These are phyloP conservation scores for Syzygium aqueum DNA, from an alignment of 345 rosid species.

Conservation along the genomic window DNA sequence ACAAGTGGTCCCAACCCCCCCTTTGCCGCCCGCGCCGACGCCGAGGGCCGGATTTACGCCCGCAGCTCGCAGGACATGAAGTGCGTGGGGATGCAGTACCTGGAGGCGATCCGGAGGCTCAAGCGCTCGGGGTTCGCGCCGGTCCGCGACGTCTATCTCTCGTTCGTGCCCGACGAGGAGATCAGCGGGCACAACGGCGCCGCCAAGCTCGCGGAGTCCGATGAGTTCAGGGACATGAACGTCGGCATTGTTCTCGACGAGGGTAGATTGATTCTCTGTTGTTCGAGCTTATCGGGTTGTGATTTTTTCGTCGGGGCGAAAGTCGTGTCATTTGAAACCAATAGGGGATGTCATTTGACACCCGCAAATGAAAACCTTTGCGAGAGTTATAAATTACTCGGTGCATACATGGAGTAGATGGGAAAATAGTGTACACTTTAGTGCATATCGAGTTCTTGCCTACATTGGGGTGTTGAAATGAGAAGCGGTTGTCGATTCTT, in stretches of 20 bases:
- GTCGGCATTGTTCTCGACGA: slow-evolving; percentile 84
- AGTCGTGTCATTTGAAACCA: background rate
- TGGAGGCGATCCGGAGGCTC: slow-evolving; percentile 75
- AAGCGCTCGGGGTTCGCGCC: slow-evolving; percentile 56
- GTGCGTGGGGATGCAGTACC: slow-evolving; percentile 93
- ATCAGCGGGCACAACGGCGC: slow-evolving; percentile 92
- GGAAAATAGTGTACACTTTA: background rate
- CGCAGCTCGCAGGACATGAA: slow-evolving; percentile 99
- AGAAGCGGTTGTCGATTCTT: background rate
- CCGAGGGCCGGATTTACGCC: slow-evolving; percentile 58
- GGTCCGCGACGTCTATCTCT: slow-evolving; percentile 58
- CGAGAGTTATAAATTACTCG: background rate
- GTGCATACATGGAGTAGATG: background rate
- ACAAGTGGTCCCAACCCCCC: slow-evolving; percentile 74
- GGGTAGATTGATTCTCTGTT: slow-evolving; percentile 26
- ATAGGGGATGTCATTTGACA: background rate
- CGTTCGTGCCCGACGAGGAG: slow-evolving; percentile 90
- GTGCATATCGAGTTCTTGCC: background rate
- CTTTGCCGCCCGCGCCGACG: slow-evolving; percentile 66
- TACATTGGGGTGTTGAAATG: background rate
- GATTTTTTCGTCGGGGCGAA: background rate
- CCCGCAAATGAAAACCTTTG: background rate
- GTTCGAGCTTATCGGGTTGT: background rate
- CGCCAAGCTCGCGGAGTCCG: slow-evolving; percentile 54
- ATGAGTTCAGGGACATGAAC: slow-evolving; percentile 49